phyloP scores from a whole-genome alignment of 495 filamentous ascomycete genomes.

The Barbatosphaeria neglecta region DNA sequence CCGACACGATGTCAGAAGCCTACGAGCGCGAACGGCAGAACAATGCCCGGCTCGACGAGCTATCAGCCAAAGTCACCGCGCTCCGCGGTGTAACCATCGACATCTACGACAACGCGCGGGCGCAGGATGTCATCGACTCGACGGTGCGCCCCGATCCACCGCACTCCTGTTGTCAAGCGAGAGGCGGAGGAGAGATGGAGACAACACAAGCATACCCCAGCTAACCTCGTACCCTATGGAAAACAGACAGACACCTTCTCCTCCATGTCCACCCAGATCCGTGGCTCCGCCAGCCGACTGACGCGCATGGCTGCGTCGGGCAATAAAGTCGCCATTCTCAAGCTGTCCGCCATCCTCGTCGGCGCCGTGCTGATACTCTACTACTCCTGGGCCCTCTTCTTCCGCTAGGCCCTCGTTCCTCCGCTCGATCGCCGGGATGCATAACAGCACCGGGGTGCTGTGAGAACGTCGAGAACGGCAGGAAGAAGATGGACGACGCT shows the following conservation, averaged over 20 bases:
- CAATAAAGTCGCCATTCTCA: slow-evolving; percentile 82
- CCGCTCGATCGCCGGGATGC: too few species aligned
- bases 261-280: slow-evolving; percentile 52
- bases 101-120: slow-evolving; percentile 89
- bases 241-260: slow-evolving; percentile 44
- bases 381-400: slow-evolving; percentile 56
- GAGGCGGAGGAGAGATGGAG: not conserved
- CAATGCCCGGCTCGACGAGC: slow-evolving; percentile 85
- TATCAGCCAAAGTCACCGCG: slow-evolving; percentile 79
- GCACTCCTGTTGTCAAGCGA: not conserved
- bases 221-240: too few species aligned
- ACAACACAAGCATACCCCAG: not conserved
- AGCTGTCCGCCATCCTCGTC: slow-evolving; percentile 74
- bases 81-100: slow-evolving; percentile 95
- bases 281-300: slow-evolving; percentile 75
- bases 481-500: too few species aligned
- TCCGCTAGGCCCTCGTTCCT: too few species aligned
- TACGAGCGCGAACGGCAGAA: slow-evolving; percentile 96
- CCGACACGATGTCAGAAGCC: slow-evolving; percentile 68
- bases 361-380: slow-evolving; percentile 64
- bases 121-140: slow-evolving; percentile 75
- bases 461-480: too few species aligned
- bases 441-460: too few species aligned
- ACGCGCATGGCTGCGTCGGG: slow-evolving; percentile 86
- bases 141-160: slow-evolving; percentile 60